Percentiles rank a stretch among this genome's conserved stretches.
Evolutionary conservation across 371 early-diverging fungal genomes (phyloP).

Genomic region (Thermomucor indicae-seudaticae): DNA sequence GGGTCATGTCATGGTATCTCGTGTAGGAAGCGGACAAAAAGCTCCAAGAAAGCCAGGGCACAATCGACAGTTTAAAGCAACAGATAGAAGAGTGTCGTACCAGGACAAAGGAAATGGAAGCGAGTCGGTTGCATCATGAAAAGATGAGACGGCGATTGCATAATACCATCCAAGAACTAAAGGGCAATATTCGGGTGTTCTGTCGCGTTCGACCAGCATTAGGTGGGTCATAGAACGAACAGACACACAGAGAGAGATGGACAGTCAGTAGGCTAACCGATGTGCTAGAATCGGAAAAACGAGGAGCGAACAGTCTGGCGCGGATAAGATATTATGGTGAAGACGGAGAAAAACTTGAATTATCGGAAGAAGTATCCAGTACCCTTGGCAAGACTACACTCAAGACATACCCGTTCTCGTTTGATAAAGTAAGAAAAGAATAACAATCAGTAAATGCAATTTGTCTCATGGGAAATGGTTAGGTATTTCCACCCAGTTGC

Average conservation of each 20-base stretch:
- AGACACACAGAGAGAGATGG: not conserved
- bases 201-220: conserved; percentile 90
- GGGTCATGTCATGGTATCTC: not conserved
- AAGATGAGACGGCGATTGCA: conserved; percentile 76
- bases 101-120: conserved; percentile 49
- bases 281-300: conserved; percentile 18
- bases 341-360: conserved; percentile 49
- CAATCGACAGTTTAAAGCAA: conserved; percentile 40
- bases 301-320: conserved; percentile 13
- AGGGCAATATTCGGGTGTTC: conserved; percentile 97
- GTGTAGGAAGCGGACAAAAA: conserved; percentile 38
- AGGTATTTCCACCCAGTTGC: conserved; percentile 70
- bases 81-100: conserved; percentile 13
- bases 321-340: conserved; percentile 40
- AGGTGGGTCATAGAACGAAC: conserved; percentile 5
- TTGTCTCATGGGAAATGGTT: too few species aligned
- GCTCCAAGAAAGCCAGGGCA: conserved; percentile 36
- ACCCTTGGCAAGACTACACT: conserved; percentile 34
- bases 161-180: conserved; percentile 93
- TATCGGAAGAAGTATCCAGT: conserved; percentile 34
- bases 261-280: too few species aligned
- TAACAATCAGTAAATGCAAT: not conserved
- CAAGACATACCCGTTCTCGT: conserved; percentile 72
- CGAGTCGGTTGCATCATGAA: conserved; percentile 72
- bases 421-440: conserved; percentile 54